Conservation (phyloP, 2,329 filamentous ascomycete species). For the Leptographium lundbergii region DNA sequence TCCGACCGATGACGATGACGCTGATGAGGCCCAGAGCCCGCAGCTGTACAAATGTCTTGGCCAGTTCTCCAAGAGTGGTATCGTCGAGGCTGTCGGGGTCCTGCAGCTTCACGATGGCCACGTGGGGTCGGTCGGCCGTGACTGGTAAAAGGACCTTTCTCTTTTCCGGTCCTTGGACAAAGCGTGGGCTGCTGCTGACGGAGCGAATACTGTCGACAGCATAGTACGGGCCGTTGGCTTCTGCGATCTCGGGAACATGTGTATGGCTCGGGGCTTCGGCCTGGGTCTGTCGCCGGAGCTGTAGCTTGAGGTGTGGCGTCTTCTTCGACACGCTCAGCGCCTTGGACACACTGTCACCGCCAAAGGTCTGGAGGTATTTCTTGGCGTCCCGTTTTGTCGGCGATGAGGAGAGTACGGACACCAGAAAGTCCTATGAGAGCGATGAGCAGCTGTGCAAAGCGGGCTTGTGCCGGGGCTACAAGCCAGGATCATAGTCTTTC, state of each 20-base stretch:
- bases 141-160: slow-evolving; percentile 7
- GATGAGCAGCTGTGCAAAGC: not conserved
- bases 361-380: slow-evolving; percentile 81
- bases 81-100: slow-evolving; percentile 60
- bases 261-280: slow-evolving; percentile 7
- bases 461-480: not conserved
- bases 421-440: slow-evolving; percentile 59
- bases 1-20: slow-evolving; percentile 62
- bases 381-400: slow-evolving; percentile 89
- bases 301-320: slow-evolving; percentile 18
- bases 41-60: slow-evolving; percentile 73
- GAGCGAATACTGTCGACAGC: slow-evolving; percentile 16
- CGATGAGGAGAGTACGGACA: slow-evolving; percentile 76
- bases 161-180: slow-evolving; percentile 20
- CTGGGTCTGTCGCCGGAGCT: slow-evolving; percentile 1
- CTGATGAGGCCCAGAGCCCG: slow-evolving; percentile 69
- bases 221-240: not conserved
- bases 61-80: slow-evolving; percentile 58
- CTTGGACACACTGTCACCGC: slow-evolving; percentile 23
- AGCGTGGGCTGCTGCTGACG: slow-evolving; percentile 21
- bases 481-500: not conserved
- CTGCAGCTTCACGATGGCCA: slow-evolving; percentile 77
- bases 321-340: slow-evolving; percentile 17
- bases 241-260: not conserved
- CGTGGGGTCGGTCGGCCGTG: slow-evolving; percentile 40